These are phyloP conservation scores for Termitomyces sp. DNA, from an alignment of 768 basidiomycete genomes.

Conservation along the genomic window DNA sequence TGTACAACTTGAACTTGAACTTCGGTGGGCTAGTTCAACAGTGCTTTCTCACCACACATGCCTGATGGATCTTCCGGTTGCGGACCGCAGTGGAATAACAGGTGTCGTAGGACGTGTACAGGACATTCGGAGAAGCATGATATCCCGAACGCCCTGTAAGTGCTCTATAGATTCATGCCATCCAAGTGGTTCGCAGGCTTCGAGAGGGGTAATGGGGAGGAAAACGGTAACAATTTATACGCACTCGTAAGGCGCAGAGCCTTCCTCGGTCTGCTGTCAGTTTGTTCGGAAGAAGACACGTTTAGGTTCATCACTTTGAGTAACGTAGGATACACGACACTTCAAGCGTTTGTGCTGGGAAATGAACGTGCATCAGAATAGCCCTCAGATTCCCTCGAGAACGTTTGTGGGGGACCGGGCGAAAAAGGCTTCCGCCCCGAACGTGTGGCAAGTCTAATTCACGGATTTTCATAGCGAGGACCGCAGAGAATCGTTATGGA, in stretches of 20 bases:
- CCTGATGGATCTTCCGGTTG: background rate
- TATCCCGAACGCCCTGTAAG: background rate
- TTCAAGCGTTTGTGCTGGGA: too few relatives aligned
- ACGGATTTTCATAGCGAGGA: background rate
- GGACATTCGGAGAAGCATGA: background rate
- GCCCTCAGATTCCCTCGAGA: background rate
- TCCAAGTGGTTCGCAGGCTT: background rate
- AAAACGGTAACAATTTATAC: background rate
- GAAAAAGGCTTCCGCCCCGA: background rate
- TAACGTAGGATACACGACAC: too few relatives aligned
- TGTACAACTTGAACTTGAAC: background rate
- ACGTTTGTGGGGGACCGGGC: too few relatives aligned
- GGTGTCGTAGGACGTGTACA: background rate
- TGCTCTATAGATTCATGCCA: background rate
- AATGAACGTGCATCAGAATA: background rate
- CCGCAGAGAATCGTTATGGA: background rate
- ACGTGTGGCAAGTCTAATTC: background rate
- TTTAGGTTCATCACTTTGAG: background rate
- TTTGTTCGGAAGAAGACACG: background rate
- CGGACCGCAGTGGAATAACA: background rate
- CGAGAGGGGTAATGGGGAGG: background rate
- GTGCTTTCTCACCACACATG: too few relatives aligned
- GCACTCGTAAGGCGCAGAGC: background rate
- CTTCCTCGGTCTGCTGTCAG: background rate
- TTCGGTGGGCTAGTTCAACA: background rate